Evolutionary conservation across 805 yeast genomes (phyloP).

Genomic region (Jamesozyma piceae): DNA sequence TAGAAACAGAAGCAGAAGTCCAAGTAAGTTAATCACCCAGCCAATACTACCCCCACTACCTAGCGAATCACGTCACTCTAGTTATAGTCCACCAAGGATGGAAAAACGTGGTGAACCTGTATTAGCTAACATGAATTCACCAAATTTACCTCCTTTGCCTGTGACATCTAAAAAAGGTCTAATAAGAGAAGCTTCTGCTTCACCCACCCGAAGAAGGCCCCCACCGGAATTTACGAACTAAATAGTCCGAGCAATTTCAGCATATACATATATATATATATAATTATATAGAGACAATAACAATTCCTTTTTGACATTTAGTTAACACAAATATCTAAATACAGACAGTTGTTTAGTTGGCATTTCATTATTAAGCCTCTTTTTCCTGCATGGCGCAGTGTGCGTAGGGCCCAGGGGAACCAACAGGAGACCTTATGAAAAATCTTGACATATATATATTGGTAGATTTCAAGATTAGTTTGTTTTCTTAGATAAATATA

Average conservation of each 20-base stretch:
- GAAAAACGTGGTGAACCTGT: not conserved
- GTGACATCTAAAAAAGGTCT: constrained; percentile 3
- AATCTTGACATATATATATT: too few relatives aligned
- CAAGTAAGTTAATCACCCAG: constrained; percentile 8
- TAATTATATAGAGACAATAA: too few relatives aligned
- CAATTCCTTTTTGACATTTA: too few relatives aligned
- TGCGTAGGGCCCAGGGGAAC: too few relatives aligned
- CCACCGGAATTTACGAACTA: constrained; percentile 6
- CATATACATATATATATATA: not conserved
- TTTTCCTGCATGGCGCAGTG: too few relatives aligned
- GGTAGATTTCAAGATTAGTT: too few relatives aligned
- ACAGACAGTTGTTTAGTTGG: too few relatives aligned
- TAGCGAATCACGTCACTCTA: not conserved
- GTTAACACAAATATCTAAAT: too few relatives aligned
- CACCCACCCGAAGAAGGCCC: constrained; percentile 21
- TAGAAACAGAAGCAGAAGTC: not conserved
- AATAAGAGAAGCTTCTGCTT: constrained; percentile 6
- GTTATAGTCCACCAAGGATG: not conserved
- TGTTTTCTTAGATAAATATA: too few relatives aligned
- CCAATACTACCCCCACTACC: constrained; percentile 26
- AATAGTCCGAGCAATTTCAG: not conserved
- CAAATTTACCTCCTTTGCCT: constrained; percentile 15
- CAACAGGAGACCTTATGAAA: too few relatives aligned
- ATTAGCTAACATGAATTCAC: constrained; percentile 3
- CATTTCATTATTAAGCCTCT: too few relatives aligned